phyloP scores from a whole-genome alignment of 495 filamentous ascomycete genomes.

The Cercophora scortea region DNA sequence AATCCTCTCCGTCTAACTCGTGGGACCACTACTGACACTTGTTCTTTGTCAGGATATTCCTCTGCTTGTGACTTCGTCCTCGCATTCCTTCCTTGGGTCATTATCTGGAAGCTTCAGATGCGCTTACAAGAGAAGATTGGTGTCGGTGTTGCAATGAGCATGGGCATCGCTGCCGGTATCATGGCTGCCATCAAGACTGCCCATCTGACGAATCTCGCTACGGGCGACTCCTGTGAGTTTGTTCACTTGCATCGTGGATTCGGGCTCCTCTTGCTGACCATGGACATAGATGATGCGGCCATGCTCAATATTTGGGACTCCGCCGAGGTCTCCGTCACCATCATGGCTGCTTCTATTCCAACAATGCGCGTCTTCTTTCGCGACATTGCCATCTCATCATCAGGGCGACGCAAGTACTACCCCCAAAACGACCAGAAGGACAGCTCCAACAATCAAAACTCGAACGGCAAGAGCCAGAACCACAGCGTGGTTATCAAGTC shows the following conservation, averaged over 20 bases:
- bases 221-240: not conserved
- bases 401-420: not conserved
- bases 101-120: constrained; percentile 27
- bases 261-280: not conserved
- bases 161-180: constrained; percentile 15
- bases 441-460: not conserved
- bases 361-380: constrained; percentile 19
- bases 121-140: constrained; percentile 28
- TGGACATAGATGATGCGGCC: constrained; percentile 17
- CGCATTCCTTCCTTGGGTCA: constrained; percentile 26
- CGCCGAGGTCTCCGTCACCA: constrained; percentile 25
- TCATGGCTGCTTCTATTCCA: constrained; percentile 32
- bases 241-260: not conserved
- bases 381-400: not conserved
- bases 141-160: constrained; percentile 29
- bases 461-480: not conserved
- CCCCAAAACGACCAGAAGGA: not conserved
- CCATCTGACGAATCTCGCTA: not conserved
- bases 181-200: not conserved
- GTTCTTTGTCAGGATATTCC: constrained; percentile 15
- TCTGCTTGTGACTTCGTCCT: constrained; percentile 23
- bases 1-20: constrained; percentile 18
- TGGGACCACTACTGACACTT: constrained; percentile 7
- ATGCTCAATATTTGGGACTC: constrained; percentile 23
- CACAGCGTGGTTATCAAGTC: not conserved